These are phyloP conservation scores for Gymnopus androsaceus DNA, from an alignment of 1,284 basidiomycete species.

Conservation along the genomic window DNA sequence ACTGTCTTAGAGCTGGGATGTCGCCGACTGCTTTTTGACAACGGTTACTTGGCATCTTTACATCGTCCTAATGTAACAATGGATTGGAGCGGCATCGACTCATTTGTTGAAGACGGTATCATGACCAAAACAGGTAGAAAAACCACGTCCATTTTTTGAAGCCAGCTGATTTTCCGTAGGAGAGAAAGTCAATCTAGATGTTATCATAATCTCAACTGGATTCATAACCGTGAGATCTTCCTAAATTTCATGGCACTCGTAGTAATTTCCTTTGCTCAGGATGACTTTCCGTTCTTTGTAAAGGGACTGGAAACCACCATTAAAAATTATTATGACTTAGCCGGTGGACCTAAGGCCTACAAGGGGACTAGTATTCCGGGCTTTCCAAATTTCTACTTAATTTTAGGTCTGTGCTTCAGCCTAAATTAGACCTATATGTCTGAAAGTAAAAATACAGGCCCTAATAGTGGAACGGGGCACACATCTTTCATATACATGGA, in stretches of 20 bases:
- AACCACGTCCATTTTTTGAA: neutral
- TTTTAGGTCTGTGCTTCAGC: slow-evolving; percentile 32
- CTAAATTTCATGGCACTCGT: neutral
- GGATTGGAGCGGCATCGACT: slow-evolving; percentile 37
- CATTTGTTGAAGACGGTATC: slow-evolving; percentile 38
- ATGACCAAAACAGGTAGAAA: slow-evolving; percentile 31
- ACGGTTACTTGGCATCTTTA: slow-evolving; percentile 37
- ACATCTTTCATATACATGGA: slow-evolving; percentile 47
- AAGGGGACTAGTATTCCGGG: slow-evolving; percentile 40
- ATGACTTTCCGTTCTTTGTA: slow-evolving; percentile 33
- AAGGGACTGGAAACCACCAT: slow-evolving; percentile 33
- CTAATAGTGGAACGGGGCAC: slow-evolving; percentile 48
- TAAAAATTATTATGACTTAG: slow-evolving; percentile 37
- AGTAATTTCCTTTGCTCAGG: slow-evolving; percentile 23
- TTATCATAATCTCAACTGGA: slow-evolving; percentile 43
- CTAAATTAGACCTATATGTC: no score
- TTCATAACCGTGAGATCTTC: slow-evolving; percentile 32
- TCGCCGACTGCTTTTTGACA: slow-evolving; percentile 39
- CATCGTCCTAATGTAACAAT: slow-evolving; percentile 41
- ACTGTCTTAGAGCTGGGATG: no score
- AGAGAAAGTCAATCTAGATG: slow-evolving; percentile 38
- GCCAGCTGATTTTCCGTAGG: neutral
- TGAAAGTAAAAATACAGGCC: slow-evolving; percentile 44
- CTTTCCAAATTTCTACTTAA: slow-evolving; percentile 46
- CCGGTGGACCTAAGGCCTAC: slow-evolving; percentile 43